Conservation (phyloP, 352 stramenopile species). For the Pythium myriotylum region DNA sequence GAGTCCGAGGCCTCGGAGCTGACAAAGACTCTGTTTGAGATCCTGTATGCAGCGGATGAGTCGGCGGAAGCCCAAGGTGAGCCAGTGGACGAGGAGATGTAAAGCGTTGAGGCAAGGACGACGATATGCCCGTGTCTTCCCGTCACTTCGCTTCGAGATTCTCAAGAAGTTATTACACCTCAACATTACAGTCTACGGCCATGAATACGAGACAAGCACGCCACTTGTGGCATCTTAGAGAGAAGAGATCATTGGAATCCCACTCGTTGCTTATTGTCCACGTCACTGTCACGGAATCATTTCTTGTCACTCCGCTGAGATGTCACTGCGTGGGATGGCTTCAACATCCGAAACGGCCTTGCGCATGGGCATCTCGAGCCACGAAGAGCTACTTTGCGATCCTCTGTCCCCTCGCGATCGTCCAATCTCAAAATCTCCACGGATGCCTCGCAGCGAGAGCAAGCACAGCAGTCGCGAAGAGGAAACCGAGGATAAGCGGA, state of each 20-base stretch:
- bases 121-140: background rate
- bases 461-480: conserved; percentile 26
- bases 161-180: background rate
- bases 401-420: background rate
- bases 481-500: conserved; percentile 24
- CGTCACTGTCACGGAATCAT: no score
- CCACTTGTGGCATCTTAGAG: background rate
- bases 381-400: conserved; percentile 2
- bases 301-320: conserved; percentile 6
- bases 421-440: background rate
- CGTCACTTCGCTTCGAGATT: background rate
- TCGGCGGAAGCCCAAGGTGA: conserved; percentile 37
- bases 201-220: background rate
- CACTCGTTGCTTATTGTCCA: no score
- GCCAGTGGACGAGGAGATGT: conserved; percentile 35
- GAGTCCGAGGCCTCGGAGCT: conserved; percentile 59
- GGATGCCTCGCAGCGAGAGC: conserved; percentile 29
- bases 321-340: conserved; percentile 1
- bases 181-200: background rate
- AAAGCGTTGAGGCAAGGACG: background rate
- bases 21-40: conserved; percentile 80
- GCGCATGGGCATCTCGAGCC: background rate
- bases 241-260: background rate
- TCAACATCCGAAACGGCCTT: conserved; percentile 29
- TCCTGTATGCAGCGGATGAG: conserved; percentile 83